Base-by-base conservation (phyloP, 805 yeast genomes). In the Saturnispora quitensis region DNA sequence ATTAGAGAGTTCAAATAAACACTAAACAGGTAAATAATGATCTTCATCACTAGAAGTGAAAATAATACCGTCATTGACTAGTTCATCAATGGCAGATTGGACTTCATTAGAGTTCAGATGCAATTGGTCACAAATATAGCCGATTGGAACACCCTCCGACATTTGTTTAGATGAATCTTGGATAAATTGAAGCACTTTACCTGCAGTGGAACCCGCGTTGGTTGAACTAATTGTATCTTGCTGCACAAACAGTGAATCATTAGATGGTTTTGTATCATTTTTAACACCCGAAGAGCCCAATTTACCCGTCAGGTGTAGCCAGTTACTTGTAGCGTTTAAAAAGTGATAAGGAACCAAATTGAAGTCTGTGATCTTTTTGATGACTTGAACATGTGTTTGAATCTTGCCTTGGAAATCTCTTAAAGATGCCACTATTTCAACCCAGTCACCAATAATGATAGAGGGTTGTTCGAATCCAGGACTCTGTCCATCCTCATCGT, bases 61-160 rank as follows among this genome's bases (percentile, higher is more conserved):
- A 45, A 84, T 73, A 58, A 73, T 80, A 36, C 90, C 95, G 52
- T 75, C 81, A 43, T 84, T 89, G 12, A 79, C 74, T 58, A 86
- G 71, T 22, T 72, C 71, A 34, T 71, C 72, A 60, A 87, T 79
- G 55, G 72, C 72, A 27, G 69, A 66, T 55, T 70, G 68, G 20
- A 77, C 83, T 31, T 73, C 76, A 24, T 74, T 78, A 50, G 71
- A 75, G 36, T 75, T 60, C 8, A 83, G 53, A 48, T 71, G 73
- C 60, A 85, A 69, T 33, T 74, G 71, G 60, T 81, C 86, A 13
- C 82, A 73, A 53, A 86, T 77, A 55, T 78, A 72, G 51, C 75
- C 77, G 12, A 80, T 70, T 22, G 87, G 89, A n/a, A 85, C 89
- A 58, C 91, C 91, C 62, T 85, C 89, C 45, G 74, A 77, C 86